Base-by-base conservation (phyloP, 2,329 filamentous ascomycete species). In the Cytospora piceicola region DNA sequence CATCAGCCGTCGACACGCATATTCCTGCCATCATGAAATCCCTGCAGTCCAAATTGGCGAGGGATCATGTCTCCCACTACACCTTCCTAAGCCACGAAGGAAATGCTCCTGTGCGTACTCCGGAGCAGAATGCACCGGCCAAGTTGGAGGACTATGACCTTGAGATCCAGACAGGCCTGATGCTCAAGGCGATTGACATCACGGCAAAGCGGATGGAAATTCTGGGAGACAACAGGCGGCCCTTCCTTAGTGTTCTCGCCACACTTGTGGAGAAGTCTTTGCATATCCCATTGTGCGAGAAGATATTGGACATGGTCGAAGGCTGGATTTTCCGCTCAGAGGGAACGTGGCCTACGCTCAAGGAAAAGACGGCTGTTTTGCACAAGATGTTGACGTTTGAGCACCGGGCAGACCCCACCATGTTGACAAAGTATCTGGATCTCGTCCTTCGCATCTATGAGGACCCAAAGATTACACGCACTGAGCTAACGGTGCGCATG, bases 371-470 rank as follows among this genome's bases (percentile, higher is more conserved):
- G 0, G 96, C 96, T 1, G 95, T 99, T 1, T 81, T 99, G n/a
- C 94, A 96, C 73, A 99, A 99, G 80, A 99, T 99, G 95, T 81
- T 98, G 20, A 89, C 94, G 0, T 99, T 99, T 71, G 95, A 99
- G 77, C 88, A 92, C 65, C 87, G 95, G 49, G 80, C 85, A 32
- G 94, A 98, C 74, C 87, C 89, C 36, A 93, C 90, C 0, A 89
- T 99, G 80, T 83, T 99, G 65, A 93, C 90, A 71, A 94, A 94
- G 74, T 99, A 98, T 80, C 83, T 99, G 66, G 92, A 98, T 70
- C 87, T 99, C 30, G 95, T 99, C 30, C 96, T 99, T 71, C 89
- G 94, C 58, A 97, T 99, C 67, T 99, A 99, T 75, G 96, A 99
- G 74, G 95, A 99, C 73, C 92, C 93, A 0, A 97, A 96, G 78